Conservation (phyloP, 345 rosid species). For the Hibiscus mutabilis region DNA sequence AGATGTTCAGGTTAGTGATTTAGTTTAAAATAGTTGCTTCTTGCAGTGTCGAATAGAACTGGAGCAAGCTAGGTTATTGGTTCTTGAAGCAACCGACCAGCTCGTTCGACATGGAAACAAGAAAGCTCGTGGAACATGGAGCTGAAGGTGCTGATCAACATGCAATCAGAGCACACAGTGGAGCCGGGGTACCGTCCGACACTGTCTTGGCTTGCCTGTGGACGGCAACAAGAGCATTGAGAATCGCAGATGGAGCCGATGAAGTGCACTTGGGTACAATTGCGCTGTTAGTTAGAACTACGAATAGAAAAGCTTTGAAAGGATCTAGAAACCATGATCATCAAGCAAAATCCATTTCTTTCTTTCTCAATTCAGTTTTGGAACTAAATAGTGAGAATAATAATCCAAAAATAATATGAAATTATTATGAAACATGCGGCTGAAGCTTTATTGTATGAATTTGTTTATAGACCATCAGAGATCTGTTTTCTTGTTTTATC, state of each 20-base stretch:
- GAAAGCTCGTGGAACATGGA: constrained; percentile 82
- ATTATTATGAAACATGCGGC: neutral
- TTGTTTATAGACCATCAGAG: neutral
- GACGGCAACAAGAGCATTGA: constrained; percentile 78
- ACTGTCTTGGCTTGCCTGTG: constrained; percentile 79
- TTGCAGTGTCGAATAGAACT: constrained; percentile 83
- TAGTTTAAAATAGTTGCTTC: constrained; percentile 1
- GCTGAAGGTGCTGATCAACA: constrained; percentile 73
- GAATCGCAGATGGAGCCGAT: constrained; percentile 95
- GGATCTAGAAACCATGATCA: neutral
- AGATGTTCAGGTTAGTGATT: neutral
- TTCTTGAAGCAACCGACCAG: constrained; percentile 90
- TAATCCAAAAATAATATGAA: neutral
- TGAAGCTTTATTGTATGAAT: neutral
- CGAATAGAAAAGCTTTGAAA: constrained; percentile 40
- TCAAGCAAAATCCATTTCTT: constrained; percentile 1
- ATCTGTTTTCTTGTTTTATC: too few species aligned
- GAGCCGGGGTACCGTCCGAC: constrained; percentile 74
- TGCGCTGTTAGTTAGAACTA: constrained; percentile 59
- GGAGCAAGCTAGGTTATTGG: constrained; percentile 72
- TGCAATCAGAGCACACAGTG: constrained; percentile 88
- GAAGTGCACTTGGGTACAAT: constrained; percentile 94
- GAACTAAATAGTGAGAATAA: neutral
- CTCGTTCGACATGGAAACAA: constrained; percentile 93
- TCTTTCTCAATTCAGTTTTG: neutral